Percentiles rank a stretch among this genome's conserved stretches.
These are phyloP conservation scores for Tilletiaria anomala DNA, from an alignment of 1,284 basidiomycete species.

Conservation along the genomic window DNA sequence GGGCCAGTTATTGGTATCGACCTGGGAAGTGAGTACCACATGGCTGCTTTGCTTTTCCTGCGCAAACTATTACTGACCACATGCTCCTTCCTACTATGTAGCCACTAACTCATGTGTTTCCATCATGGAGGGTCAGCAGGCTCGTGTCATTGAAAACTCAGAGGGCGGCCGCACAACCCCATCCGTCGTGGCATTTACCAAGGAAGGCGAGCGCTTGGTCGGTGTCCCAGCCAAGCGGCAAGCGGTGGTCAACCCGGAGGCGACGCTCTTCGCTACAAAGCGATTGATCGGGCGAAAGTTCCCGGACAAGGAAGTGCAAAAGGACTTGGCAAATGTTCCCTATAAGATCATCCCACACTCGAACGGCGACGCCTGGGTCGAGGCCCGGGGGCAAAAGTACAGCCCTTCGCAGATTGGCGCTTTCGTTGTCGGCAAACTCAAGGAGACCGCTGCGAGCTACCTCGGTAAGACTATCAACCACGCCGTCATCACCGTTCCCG, in stretches of 20 bases:
- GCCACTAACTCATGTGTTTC: conserved; percentile 39
- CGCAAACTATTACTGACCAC: not conserved
- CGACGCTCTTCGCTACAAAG: conserved; percentile 57
- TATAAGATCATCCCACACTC: conserved; percentile 61
- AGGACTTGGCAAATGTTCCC: conserved; percentile 56
- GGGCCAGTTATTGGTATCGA: conserved; percentile 38
- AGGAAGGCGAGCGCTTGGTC: conserved; percentile 56
- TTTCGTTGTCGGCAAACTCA: conserved; percentile 85
- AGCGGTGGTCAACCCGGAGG: conserved; percentile 79
- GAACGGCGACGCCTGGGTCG: conserved; percentile 57
- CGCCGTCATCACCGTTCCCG: conserved; percentile 82
- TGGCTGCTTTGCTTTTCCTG: too few relatives aligned
- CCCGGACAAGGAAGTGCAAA: conserved; percentile 80
- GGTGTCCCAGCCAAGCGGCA: conserved; percentile 95
- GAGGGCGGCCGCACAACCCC: conserved; percentile 97
- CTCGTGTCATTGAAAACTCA: conserved; percentile 90
- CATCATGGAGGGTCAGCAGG: conserved; percentile 69
- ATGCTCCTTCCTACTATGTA: conserved; percentile 4
- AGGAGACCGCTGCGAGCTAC: conserved; percentile 81
- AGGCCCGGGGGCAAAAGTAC: conserved; percentile 52
- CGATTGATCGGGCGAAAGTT: conserved; percentile 89
- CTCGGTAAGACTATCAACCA: conserved; percentile 86
- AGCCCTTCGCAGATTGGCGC: conserved; percentile 55
- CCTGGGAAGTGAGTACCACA: conserved; percentile 19
- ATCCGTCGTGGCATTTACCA: conserved; percentile 95